Evolutionary conservation across 2,329 filamentous ascomycete genomes (phyloP).

Genomic region (Penicillium sp.): DNA sequence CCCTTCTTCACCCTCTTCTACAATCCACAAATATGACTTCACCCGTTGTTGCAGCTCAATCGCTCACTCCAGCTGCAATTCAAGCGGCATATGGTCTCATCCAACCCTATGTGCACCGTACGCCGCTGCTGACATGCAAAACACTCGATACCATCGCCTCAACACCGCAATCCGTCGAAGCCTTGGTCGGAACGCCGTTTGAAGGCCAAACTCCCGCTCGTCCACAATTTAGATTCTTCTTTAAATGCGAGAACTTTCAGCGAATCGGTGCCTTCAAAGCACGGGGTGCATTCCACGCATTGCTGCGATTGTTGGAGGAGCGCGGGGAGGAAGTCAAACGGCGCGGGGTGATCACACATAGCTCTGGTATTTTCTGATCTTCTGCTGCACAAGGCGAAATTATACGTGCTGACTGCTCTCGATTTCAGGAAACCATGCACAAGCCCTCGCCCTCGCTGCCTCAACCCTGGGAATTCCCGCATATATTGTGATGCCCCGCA

Average conservation of each 20-base stretch:
- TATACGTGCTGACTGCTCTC: not conserved
- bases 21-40: conserved; percentile 44
- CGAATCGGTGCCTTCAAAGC: conserved; percentile 90
- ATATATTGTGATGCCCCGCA: conserved; percentile 89
- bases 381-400: not conserved
- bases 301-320: conserved; percentile 66
- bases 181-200: conserved; percentile 58
- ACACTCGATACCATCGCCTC: conserved; percentile 76
- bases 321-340: conserved; percentile 60
- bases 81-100: conserved; percentile 71
- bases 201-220: conserved; percentile 57
- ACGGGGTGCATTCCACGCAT: conserved; percentile 83
- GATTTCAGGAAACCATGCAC: conserved; percentile 82
- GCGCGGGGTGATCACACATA: conserved; percentile 84
- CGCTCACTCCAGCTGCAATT: conserved; percentile 72
- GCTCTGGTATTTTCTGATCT: conserved; percentile 62
- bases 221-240: conserved; percentile 73
- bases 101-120: conserved; percentile 73
- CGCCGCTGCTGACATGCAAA: conserved; percentile 76
- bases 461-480: conserved; percentile 70
- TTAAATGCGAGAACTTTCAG: conserved; percentile 96
- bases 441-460: conserved; percentile 85
- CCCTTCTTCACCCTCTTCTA: not conserved
- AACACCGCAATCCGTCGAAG: conserved; percentile 58
- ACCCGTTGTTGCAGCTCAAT: conserved; percentile 23